Conservation (phyloP, 345 rosid genomes). For the Brassica incana region DNA sequence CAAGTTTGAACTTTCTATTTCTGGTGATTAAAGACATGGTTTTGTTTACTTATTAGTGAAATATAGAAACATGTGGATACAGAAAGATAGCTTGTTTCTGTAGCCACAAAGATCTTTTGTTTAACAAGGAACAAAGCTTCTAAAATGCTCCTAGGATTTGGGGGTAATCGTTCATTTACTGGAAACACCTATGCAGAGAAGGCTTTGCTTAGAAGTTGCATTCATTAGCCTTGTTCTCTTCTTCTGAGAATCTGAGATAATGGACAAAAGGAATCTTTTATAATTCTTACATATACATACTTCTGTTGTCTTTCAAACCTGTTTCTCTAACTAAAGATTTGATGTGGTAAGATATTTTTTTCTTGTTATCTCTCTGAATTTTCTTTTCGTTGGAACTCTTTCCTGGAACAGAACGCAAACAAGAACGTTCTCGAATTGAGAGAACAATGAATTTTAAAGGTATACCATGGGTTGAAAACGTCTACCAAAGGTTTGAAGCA, state of each 20-base stretch:
- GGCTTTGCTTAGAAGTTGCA: constrained; percentile 30
- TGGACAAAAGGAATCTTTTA: constrained; percentile 3
- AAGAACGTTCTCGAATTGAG: not conserved
- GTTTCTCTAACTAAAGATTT: constrained; percentile 16
- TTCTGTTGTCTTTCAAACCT: constrained; percentile 9
- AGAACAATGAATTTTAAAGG: constrained; percentile 61
- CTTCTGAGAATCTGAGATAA: constrained; percentile 1
- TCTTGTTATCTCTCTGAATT: constrained; percentile 12
- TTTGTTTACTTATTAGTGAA: not conserved
- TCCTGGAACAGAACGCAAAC: not conserved
- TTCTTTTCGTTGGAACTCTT: not conserved
- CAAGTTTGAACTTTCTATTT: constrained; percentile 1
- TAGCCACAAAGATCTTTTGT: not conserved
- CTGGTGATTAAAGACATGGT: not conserved
- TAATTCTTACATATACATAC: not conserved
- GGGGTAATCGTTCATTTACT: not conserved
- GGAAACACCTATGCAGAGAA: constrained; percentile 19
- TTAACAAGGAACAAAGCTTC: constrained; percentile 7
- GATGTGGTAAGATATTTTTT: not conserved
- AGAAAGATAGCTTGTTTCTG: constrained; percentile 29
- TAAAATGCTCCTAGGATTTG: constrained; percentile 27
- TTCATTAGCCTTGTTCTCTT: constrained; percentile 22
- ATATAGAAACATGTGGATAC: constrained; percentile 22
- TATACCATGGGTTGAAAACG: constrained; percentile 71
- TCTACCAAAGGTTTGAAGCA: constrained; percentile 80